These are phyloP conservation scores for Sclerotinia nivalis DNA, from an alignment of 2,329 filamentous ascomycete species.

Conservation along the genomic window DNA sequence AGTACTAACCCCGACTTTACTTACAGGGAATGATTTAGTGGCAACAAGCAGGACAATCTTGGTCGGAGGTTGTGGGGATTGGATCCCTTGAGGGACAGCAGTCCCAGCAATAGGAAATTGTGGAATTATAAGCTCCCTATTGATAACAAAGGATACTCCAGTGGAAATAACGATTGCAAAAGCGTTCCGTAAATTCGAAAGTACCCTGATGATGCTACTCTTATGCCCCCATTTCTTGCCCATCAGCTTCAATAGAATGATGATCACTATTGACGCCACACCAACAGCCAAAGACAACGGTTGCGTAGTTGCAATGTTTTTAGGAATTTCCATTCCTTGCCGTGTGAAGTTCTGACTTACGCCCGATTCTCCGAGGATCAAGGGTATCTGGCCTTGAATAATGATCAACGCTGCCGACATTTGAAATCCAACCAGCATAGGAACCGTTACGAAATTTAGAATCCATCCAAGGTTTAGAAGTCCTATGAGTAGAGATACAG, in stretches of 20 bases:
- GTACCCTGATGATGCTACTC: constrained; percentile 1
- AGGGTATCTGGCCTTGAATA: constrained; percentile 61
- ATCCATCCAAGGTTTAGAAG: constrained; percentile 64
- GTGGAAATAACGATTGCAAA: constrained; percentile 14
- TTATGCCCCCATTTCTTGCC: constrained; percentile 8
- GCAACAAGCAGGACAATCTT: constrained; percentile 5
- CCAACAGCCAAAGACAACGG: constrained; percentile 20
- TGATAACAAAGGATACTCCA: constrained; percentile 2
- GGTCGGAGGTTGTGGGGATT: not conserved
- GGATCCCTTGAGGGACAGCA: not conserved
- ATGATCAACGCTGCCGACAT: constrained; percentile 67
- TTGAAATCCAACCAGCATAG: constrained; percentile 65
- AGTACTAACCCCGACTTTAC: not conserved
- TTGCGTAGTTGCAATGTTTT: constrained; percentile 2
- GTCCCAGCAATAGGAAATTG: not conserved
- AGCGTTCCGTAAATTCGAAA: constrained; percentile 5
- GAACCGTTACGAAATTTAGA: constrained; percentile 65
- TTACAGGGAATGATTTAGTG: constrained; percentile 48
- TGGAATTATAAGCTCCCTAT: not conserved
- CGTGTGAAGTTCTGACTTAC: constrained; percentile 34
- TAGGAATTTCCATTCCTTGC: not conserved
- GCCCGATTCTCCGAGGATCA: constrained; percentile 48
- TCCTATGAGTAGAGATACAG: constrained; percentile 60
- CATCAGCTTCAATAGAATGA: constrained; percentile 5
- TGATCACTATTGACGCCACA: not conserved